Percentiles rank a stretch among this genome's conserved stretches.
Conservation (phyloP, 805 yeast species). For the Cyberlindnera maclurae region DNA sequence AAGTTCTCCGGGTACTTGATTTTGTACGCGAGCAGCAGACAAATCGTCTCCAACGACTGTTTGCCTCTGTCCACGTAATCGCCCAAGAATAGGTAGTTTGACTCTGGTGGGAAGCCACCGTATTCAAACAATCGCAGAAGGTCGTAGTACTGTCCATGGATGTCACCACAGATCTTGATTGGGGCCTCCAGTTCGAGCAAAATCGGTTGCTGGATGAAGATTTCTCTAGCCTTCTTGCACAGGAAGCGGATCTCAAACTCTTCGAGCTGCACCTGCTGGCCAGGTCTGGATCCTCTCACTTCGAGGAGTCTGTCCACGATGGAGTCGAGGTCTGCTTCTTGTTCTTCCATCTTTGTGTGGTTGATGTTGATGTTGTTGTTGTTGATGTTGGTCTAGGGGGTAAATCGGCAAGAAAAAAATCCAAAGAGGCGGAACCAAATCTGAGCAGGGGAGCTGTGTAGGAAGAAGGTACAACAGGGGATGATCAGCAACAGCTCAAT, state of each 20-base stretch:
- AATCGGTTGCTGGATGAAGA: constrained; percentile 96
- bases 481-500: too few species aligned
- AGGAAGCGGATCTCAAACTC: constrained; percentile 92
- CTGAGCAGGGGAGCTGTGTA: too few species aligned
- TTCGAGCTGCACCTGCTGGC: constrained; percentile 88
- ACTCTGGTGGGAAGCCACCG: constrained; percentile 99
- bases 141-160: constrained; percentile 97
- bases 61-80: constrained; percentile 99
- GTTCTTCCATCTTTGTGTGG: constrained; percentile 26
- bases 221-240: constrained; percentile 97
- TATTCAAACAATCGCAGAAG: constrained; percentile 91
- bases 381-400: background rate
- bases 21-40: constrained; percentile 89
- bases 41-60: constrained; percentile 93
- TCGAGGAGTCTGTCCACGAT: constrained; percentile 94
- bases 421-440: too few species aligned
- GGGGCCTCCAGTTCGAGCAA: constrained; percentile 95
- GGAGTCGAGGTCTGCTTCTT: constrained; percentile 83
- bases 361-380: constrained; percentile 23
- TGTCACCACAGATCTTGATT: constrained; percentile 92
- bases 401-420: too few species aligned
- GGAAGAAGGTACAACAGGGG: too few species aligned
- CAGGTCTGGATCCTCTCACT: constrained; percentile 98
- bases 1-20: constrained; percentile 98
- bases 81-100: constrained; percentile 90